Conservation (phyloP, 805 yeast genomes). For the Suhomyces prunicola region DNA sequence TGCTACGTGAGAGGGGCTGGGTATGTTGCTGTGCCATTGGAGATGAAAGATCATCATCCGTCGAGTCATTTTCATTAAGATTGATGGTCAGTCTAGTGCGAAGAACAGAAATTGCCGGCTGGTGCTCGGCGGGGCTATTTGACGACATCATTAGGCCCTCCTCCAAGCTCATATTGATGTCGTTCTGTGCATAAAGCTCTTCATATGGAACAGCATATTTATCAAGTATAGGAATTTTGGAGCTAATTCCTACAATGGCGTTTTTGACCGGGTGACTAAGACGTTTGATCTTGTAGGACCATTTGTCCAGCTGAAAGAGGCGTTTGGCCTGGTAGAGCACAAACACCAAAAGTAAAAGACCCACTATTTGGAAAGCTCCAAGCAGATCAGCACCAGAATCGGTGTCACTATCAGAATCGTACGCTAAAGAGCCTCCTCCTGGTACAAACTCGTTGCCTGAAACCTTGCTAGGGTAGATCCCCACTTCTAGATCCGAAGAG, state of each 20-base stretch:
- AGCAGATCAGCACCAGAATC: constrained; percentile 4
- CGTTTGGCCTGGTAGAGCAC: constrained; percentile 14
- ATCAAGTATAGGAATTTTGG: constrained; percentile 22
- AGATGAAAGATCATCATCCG: neutral
- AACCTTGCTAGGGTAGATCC: constrained; percentile 41
- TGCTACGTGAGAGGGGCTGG: constrained; percentile 7
- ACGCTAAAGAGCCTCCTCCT: constrained; percentile 18
- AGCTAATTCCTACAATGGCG: constrained; percentile 8
- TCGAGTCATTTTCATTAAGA: constrained; percentile 17
- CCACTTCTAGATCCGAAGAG: constrained; percentile 19
- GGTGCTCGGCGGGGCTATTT: neutral
- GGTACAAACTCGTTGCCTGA: constrained; percentile 31
- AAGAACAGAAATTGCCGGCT: constrained; percentile 21
- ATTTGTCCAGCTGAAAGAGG: neutral
- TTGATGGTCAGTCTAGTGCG: constrained; percentile 38
- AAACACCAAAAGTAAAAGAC: constrained; percentile 16
- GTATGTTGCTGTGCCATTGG: neutral
- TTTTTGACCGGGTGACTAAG: constrained; percentile 12
- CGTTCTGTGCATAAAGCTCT: constrained; percentile 18
- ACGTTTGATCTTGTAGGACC: constrained; percentile 10
- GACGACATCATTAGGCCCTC: constrained; percentile 29
- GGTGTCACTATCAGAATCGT: constrained; percentile 18
- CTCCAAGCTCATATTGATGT: constrained; percentile 26
- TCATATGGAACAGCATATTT: constrained; percentile 13
- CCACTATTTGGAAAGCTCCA: constrained; percentile 9